phyloP scores from a whole-genome alignment of 169 alveolate species.

The Ophryocystis elektroscirrha region DNA sequence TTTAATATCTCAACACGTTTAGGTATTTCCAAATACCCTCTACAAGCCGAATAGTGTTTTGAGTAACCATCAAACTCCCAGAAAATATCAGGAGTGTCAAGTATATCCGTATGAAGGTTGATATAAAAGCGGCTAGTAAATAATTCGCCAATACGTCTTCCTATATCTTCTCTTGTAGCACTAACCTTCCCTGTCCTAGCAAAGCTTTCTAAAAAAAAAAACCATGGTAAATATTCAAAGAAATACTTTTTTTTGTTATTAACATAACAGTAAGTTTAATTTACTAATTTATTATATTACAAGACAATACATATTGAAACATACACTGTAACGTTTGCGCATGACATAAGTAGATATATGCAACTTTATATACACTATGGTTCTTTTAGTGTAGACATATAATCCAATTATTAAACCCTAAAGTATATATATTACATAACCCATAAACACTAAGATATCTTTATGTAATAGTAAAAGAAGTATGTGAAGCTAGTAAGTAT shows the following conservation, averaged over 20 bases:
- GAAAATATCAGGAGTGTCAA: constrained; percentile 54
- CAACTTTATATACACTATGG: no score
- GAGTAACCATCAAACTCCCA: constrained; percentile 56
- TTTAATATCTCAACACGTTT: constrained; percentile 48
- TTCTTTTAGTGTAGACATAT: not conserved
- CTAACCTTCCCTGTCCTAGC: constrained; percentile 47
- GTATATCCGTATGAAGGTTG: constrained; percentile 44
- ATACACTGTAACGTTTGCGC: no score
- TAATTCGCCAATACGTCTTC: constrained; percentile 47
- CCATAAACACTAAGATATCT: not conserved
- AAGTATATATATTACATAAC: not conserved
- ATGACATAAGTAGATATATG: no score
- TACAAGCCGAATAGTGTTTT: constrained; percentile 35
- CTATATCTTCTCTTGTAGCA: constrained; percentile 39
- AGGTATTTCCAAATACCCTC: constrained; percentile 47
- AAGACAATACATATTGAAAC: not conserved
- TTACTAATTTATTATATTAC: not conserved
- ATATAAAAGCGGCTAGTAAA: constrained; percentile 47
- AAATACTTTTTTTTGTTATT: not conserved
- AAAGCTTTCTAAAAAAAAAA: constrained; percentile 28
- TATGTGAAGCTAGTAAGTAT: not conserved
- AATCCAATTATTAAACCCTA: not conserved
- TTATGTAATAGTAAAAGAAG: no score
- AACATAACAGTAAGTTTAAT: not conserved
- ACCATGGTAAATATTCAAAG: not conserved